Percentiles rank a stretch among this genome's conserved stretches.
Evolutionary conservation across 2,329 filamentous ascomycete species (phyloP).

Genomic region (Fusarium sp.): DNA sequence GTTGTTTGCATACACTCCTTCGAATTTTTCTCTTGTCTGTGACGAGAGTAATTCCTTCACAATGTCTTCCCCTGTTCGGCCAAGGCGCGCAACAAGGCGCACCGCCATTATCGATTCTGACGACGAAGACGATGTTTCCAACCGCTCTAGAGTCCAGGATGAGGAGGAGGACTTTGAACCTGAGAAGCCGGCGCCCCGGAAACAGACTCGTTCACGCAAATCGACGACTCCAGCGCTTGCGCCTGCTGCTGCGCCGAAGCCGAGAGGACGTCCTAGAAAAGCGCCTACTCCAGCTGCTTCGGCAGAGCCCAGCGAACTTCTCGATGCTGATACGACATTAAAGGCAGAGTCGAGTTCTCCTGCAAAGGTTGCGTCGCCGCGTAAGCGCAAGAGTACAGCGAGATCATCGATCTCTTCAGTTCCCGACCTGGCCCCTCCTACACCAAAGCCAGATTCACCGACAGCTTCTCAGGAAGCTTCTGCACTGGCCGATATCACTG

Average conservation of each 20-base stretch:
- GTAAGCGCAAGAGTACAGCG: slow-evolving; percentile 73
- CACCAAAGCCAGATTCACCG: slow-evolving; percentile 66
- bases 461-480: slow-evolving; percentile 61
- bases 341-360: slow-evolving; percentile 46
- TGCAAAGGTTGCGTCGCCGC: slow-evolving; percentile 58
- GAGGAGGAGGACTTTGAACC: slow-evolving; percentile 83
- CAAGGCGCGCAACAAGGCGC: slow-evolving; percentile 65
- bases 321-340: slow-evolving; percentile 48
- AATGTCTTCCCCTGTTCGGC: slow-evolving; percentile 51
- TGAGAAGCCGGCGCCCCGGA: slow-evolving; percentile 66
- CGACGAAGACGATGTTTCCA: slow-evolving; percentile 73
- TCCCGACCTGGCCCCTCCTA: slow-evolving; percentile 51
- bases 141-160: slow-evolving; percentile 63
- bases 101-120: slow-evolving; percentile 82
- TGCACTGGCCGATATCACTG: slow-evolving; percentile 79
- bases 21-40: slow-evolving; percentile 14
- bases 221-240: slow-evolving; percentile 55
- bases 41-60: slow-evolving; percentile 13
- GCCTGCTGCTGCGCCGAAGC: slow-evolving; percentile 57
- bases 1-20: background rate
- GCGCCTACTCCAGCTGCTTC: slow-evolving; percentile 45
- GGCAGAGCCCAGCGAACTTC: slow-evolving; percentile 49
- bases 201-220: slow-evolving; percentile 56
- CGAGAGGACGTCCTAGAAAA: slow-evolving; percentile 54
- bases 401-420: slow-evolving; percentile 52